Conservation (phyloP, 169 alveolate species). For the Plasmodium adleri region DNA sequence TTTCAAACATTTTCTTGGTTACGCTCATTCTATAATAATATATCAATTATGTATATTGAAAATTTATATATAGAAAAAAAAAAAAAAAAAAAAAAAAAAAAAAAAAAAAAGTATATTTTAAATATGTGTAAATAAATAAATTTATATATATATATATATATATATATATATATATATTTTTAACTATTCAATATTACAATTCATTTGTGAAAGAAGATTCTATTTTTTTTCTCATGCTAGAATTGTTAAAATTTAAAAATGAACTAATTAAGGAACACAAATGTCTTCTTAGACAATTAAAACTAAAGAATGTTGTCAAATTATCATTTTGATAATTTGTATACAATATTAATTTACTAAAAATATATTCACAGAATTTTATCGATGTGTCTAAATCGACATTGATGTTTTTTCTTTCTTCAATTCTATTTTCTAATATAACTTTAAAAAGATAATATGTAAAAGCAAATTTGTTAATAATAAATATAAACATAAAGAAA, state of each 20-base stretch:
- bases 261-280: slow-evolving; percentile 69
- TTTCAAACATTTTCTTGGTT: slow-evolving; percentile 57
- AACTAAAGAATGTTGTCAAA: slow-evolving; percentile 34
- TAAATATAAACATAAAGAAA: neutral
- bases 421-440: slow-evolving; percentile 65
- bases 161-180: neutral
- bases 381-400: slow-evolving; percentile 64
- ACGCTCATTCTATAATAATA: slow-evolving; percentile 13
- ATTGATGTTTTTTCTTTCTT: slow-evolving; percentile 58
- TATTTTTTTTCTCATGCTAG: slow-evolving; percentile 32
- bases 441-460: slow-evolving; percentile 10
- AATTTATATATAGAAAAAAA: neutral
- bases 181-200: slow-evolving; percentile 16
- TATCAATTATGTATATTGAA: neutral
- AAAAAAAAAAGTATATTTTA: neutral
- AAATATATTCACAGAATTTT: slow-evolving; percentile 69
- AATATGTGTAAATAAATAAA: neutral
- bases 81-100: neutral
- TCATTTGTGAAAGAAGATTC: slow-evolving; percentile 63
- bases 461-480: neutral
- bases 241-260: slow-evolving; percentile 62
- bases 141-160: slow-evolving; percentile 1
- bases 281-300: slow-evolving; percentile 65
- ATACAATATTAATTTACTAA: slow-evolving; percentile 56
- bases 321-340: slow-evolving; percentile 58